phyloP scores from a whole-genome alignment of 331 rosid species.

The Acacia pycnantha region DNA sequence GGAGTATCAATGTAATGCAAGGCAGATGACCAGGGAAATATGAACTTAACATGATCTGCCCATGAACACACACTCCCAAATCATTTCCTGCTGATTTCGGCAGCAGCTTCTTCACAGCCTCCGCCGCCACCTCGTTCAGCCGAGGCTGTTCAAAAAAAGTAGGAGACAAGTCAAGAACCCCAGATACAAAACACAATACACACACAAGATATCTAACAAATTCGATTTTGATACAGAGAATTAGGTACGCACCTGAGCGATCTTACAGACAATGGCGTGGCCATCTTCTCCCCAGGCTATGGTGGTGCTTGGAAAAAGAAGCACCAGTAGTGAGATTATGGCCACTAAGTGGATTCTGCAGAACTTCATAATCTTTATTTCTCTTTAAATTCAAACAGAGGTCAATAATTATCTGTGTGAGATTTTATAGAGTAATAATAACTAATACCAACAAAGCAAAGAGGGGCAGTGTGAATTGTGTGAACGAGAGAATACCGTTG shows the following conservation, averaged over 20 bases:
- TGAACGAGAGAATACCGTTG: neutral
- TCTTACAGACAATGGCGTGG: slow-evolving; percentile 59
- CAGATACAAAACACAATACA: neutral
- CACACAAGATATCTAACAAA: neutral
- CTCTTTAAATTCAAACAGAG: neutral
- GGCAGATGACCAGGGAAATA: slow-evolving; percentile 72
- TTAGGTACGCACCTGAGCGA: slow-evolving; percentile 60
- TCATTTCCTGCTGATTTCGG: slow-evolving; percentile 59
- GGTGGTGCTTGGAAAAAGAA: slow-evolving; percentile 42
- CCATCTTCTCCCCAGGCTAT: slow-evolving; percentile 83
- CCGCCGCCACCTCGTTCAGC: slow-evolving; percentile 51
- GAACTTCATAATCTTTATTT: slow-evolving; percentile 37
- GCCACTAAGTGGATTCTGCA: slow-evolving; percentile 31
- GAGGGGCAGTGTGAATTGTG: neutral
- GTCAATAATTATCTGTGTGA: neutral
- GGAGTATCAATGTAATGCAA: slow-evolving; percentile 84
- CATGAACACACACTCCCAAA: slow-evolving; percentile 63
- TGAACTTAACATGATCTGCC: slow-evolving; percentile 67
- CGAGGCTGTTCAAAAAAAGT: slow-evolving; percentile 44
- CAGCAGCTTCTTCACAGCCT: slow-evolving; percentile 62
- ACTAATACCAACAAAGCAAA: neutral
- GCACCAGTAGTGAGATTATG: slow-evolving; percentile 30
- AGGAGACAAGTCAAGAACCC: neutral
- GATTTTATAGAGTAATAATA: neutral
- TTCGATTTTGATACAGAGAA: neutral